These are phyloP conservation scores for Elasticomyces elasticus DNA, from an alignment of 495 filamentous ascomycete species.

Conservation along the genomic window DNA sequence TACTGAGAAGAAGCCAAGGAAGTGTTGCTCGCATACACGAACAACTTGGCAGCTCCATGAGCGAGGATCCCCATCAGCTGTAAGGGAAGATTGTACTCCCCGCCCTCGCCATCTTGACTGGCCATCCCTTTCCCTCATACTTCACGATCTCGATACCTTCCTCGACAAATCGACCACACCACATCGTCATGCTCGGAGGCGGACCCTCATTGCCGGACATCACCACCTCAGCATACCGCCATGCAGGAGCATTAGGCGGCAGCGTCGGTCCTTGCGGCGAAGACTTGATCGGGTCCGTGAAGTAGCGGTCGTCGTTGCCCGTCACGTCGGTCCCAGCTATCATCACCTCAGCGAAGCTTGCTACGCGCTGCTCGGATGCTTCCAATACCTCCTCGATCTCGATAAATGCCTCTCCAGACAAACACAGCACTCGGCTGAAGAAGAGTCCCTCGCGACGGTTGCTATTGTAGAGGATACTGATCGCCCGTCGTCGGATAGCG, in stretches of 20 bases:
- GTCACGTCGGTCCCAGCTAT: neutral
- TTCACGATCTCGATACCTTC: neutral
- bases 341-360: neutral
- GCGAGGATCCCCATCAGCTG: neutral
- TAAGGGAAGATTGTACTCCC: neutral
- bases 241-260: neutral
- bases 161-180: neutral
- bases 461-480: neutral
- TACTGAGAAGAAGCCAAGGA: neutral
- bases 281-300: neutral
- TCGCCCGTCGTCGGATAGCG: constrained; percentile 4
- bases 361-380: neutral
- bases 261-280: neutral
- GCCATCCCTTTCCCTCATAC: neutral
- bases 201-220: neutral
- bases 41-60: neutral
- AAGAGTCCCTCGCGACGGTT: constrained; percentile 7
- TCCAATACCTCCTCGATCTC: neutral
- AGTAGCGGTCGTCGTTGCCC: neutral
- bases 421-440: neutral
- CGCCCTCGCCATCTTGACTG: neutral
- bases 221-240: neutral
- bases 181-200: neutral
- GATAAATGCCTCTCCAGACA: neutral
- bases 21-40: neutral